A percentile compares a stretch with the other conserved stretches of the same genome.
Conservation (phyloP, 148 eudicot genomes). For the Rhododendron kiyosumense region DNA sequence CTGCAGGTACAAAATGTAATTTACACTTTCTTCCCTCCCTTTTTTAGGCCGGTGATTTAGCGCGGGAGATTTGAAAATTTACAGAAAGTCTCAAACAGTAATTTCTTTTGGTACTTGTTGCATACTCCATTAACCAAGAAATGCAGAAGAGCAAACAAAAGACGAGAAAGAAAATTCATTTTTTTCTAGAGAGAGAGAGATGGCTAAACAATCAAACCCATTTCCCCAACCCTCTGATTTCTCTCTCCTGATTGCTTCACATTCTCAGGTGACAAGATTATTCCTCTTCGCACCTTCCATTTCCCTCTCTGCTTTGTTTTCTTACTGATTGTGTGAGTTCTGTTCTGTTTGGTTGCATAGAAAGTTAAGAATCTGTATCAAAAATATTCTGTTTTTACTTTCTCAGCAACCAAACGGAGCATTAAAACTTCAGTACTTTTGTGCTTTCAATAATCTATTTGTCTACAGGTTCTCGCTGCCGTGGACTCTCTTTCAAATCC, state of each 20-base stretch:
- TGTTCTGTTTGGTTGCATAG: slow-evolving; percentile 3
- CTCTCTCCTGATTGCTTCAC: neutral
- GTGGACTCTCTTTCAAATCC: neutral
- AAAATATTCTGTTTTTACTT: neutral
- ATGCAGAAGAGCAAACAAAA: neutral
- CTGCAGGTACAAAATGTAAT: neutral
- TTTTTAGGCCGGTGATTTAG: neutral
- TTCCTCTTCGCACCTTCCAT: neutral
- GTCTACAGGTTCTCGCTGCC: neutral
- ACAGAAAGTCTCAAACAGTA: neutral
- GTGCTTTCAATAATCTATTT: neutral
- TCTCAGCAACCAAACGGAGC: neutral
- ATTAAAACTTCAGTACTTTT: neutral
- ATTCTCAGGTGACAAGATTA: slow-evolving; percentile 5
- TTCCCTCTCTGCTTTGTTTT: neutral
- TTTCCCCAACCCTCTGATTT: neutral
- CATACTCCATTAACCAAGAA: neutral
- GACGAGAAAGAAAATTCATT: neutral
- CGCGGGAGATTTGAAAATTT: slow-evolving; percentile 8
- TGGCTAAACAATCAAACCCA: neutral
- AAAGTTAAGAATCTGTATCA: neutral
- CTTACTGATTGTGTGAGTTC: neutral
- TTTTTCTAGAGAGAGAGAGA: slow-evolving; percentile 3
- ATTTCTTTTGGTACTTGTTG: no score
- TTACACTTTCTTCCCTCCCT: neutral